Base-by-base conservation (phyloP, 2,329 filamentous ascomycete species). In the Apiospora kogelbergensis region DNA sequence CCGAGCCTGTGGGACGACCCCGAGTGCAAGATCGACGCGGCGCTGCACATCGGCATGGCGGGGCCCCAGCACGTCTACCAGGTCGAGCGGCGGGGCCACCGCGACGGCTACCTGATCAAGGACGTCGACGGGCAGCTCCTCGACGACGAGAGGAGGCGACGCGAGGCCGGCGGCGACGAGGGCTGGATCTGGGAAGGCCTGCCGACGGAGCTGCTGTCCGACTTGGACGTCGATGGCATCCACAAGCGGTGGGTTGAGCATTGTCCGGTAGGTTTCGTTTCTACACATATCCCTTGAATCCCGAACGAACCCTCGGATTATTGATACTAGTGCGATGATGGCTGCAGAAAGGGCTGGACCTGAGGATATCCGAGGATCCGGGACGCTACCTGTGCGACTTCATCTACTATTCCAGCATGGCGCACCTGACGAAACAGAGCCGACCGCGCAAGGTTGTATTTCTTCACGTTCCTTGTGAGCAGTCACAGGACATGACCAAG, bases 11-110 rank as follows among this genome's bases (percentile, higher is more conserved):
- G 93, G 81, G 81, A 84, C 44, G 65, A 45, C 44, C 72, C 81
- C 40, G 81, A 68, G 24, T 80, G 71, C 78, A 73, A 68, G 64
- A 75, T 82, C 67, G 91, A 97, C 78, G 80, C 91, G 40, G 85
- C 90, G 26, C 79, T 97, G 4, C 93, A 97, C 79, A 91, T 97
- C 66, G 94, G 94, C 71, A 94, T 97, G 86, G 92, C 93, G 78
- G 77, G 91, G 78, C 75, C 88, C 81, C 73, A 85, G 79, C 74
- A 89, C 17, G 79, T 88, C 73, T 97, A 95, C 78, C 86, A 88
- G 13, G 82, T 95, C 10, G 94, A 97, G 81, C 85, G 87, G 13
- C 83, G 87, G 44, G 93, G 87, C 0, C 91, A 93, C 75, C 86
- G 92, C 45, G 89, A 93, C 73, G 91, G 91, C 4, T 97, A 97